Percentiles rank a stretch among this genome's conserved stretches.
These are phyloP conservation scores for Chlorella sp. DNA, from an alignment of 139 green algal genomes.

Conservation along the genomic window DNA sequence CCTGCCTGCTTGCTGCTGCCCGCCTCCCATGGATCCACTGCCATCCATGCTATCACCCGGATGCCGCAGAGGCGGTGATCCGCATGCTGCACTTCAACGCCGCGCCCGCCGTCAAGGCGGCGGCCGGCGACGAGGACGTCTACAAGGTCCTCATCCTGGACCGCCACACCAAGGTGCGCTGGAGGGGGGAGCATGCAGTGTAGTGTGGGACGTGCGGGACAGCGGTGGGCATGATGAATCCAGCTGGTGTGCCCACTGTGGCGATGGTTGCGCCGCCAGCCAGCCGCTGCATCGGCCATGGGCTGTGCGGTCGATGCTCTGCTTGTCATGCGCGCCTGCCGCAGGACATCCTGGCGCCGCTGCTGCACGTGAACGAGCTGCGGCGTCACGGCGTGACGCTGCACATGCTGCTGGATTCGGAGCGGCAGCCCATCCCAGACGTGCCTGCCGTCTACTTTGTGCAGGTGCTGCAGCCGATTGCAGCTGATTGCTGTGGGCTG, in stretches of 20 bases:
- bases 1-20: not conserved
- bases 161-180: slow-evolving; percentile 52
- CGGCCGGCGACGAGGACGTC: slow-evolving; percentile 52
- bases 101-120: not conserved
- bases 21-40: not conserved
- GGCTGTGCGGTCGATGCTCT: no score
- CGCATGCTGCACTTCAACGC: slow-evolving; percentile 71
- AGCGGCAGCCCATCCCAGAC: slow-evolving; percentile 94
- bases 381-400: slow-evolving; percentile 95
- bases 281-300: no score
- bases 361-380: slow-evolving; percentile 92
- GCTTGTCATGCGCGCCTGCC: no score
- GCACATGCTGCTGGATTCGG: slow-evolving; percentile 86
- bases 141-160: slow-evolving; percentile 98
- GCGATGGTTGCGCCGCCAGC: not conserved
- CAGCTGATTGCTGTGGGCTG: not conserved
- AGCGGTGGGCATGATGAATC: no score
- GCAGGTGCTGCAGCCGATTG: not conserved
- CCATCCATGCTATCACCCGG: not conserved
- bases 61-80: slow-evolving; percentile 63
- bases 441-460: slow-evolving; percentile 98
- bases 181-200: not conserved
- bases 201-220: not conserved
- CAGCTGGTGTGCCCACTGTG: no score
- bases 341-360: slow-evolving; percentile 91